These are phyloP conservation scores for Melaleuca alternifolia DNA, from an alignment of 345 rosid genomes.

Conservation along the genomic window DNA sequence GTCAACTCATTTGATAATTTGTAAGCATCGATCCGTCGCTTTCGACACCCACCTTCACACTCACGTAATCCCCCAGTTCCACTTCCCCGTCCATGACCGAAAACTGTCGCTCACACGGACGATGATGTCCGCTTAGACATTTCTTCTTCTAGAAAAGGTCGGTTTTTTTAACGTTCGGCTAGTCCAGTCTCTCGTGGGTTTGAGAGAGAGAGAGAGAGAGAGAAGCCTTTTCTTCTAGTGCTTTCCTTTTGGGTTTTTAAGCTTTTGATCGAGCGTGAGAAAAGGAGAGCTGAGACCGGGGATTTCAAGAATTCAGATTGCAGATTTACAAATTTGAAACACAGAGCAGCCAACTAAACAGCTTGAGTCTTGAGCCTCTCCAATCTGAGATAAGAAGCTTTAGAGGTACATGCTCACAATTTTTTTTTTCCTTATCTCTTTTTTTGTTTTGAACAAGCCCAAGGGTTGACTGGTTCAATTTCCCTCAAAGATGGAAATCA, in stretches of 20 bases:
- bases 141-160: neutral
- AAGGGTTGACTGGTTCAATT: neutral
- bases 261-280: neutral
- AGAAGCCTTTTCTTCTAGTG: neutral
- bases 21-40: neutral
- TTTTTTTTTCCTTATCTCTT: neutral
- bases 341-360: neutral
- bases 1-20: neutral
- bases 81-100: neutral
- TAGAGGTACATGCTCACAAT: neutral
- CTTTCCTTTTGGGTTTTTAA: neutral
- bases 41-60: neutral
- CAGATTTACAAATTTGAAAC: neutral
- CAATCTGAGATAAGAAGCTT: neutral
- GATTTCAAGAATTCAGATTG: neutral
- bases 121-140: neutral
- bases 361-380: neutral
- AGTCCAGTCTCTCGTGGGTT: neutral
- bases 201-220: neutral
- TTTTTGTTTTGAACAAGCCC: neutral
- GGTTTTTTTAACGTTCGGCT: neutral
- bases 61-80: neutral
- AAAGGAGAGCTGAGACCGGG: neutral
- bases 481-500: neutral
- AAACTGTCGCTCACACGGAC: neutral